These are phyloP conservation scores for Lindgomyces ingoldianus DNA, from an alignment of 495 filamentous ascomycete species.

Conservation along the genomic window DNA sequence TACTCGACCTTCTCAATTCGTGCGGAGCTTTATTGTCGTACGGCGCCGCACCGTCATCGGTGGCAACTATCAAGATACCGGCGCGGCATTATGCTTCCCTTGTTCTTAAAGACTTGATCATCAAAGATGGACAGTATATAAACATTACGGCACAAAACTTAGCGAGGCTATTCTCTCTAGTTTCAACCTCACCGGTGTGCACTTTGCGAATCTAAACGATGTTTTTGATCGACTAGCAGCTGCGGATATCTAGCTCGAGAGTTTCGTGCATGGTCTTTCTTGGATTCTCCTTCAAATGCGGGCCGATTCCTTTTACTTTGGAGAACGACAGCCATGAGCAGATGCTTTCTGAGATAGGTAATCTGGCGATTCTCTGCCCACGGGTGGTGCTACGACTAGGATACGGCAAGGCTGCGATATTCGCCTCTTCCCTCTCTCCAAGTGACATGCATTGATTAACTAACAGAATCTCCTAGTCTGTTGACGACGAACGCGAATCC, in stretches of 20 bases:
- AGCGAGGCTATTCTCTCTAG: too few relatives aligned
- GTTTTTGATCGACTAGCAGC: neutral
- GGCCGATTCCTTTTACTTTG: neutral
- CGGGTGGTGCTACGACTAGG: neutral
- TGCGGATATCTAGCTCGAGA: neutral
- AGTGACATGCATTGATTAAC: neutral
- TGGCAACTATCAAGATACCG: neutral
- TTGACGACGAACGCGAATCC: neutral
- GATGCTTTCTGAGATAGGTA: neutral
- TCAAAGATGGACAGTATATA: neutral
- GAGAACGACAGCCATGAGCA: neutral
- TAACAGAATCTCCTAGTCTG: neutral
- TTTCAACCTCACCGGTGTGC: neutral
- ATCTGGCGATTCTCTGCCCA: neutral
- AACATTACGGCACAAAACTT: neutral
- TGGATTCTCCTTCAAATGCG: neutral
- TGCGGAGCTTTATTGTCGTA: neutral
- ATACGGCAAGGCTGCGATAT: too few relatives aligned
- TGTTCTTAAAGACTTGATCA: neutral
- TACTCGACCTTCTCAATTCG: neutral
- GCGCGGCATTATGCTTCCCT: neutral
- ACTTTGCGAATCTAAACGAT: neutral
- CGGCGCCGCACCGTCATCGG: neutral
- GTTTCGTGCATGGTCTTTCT: neutral
- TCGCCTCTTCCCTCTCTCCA: too few relatives aligned